These are phyloP conservation scores for Colletotrichum sp. DNA, from an alignment of 2,329 filamentous ascomycete species.

Conservation along the genomic window DNA sequence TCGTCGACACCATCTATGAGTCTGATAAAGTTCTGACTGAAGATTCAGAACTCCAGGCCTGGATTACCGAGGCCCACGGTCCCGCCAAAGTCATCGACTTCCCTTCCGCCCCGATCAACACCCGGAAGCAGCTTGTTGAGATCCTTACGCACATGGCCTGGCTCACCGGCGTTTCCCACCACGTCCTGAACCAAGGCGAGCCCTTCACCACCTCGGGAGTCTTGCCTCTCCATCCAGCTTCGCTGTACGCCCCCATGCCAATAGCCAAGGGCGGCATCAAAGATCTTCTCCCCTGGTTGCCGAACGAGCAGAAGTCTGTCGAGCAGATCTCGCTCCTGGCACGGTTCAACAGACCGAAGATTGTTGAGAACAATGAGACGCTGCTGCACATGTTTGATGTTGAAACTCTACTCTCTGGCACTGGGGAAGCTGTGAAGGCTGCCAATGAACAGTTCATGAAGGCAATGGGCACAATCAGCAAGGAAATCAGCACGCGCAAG, in stretches of 20 bases:
- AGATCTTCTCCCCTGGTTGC: neutral
- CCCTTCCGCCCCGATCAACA: neutral
- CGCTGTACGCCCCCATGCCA: neutral
- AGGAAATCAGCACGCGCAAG: constrained; percentile 16
- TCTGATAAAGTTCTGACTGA: neutral
- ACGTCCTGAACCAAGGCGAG: neutral
- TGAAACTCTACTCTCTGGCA: neutral
- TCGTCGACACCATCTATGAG: neutral
- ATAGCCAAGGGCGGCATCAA: neutral
- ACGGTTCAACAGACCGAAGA: neutral
- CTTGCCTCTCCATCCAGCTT: neutral
- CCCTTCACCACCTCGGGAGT: neutral
- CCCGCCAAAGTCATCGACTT: neutral
- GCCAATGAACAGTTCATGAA: neutral
- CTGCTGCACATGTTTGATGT: neutral
- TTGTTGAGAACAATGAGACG: neutral
- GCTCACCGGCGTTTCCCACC: neutral
- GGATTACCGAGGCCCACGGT: neutral
- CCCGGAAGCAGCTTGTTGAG: neutral
- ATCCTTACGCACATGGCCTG: neutral
- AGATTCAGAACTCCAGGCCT: neutral
- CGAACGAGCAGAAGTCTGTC: neutral
- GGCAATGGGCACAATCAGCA: neutral
- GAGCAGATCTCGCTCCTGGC: neutral
- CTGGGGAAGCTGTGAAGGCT: neutral